Base-by-base conservation (phyloP, 2,329 filamentous ascomycete species). In the Apiospora sp. region DNA sequence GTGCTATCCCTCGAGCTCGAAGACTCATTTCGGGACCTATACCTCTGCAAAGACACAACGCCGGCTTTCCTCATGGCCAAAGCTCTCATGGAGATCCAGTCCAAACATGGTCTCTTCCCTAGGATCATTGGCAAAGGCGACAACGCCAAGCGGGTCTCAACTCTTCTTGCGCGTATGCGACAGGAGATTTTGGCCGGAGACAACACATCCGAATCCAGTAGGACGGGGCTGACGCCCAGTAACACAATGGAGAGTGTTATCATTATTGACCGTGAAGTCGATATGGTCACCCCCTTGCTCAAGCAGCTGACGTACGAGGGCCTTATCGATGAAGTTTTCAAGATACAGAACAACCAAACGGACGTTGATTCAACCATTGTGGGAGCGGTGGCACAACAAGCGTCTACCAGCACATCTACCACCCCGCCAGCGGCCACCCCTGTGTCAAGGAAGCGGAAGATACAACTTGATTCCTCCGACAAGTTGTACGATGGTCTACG, bases 281-380 rank as follows among this genome's bases (percentile, higher is more conserved):
- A 99, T 81, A 95, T 96, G 78, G 94, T 96, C 22, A 98, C 96
- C 0, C 92, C 93, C 0, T 87, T 99, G 22, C 91, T 99, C 71
- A 98, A 96, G 0, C 96, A 99, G 81, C 86, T 99, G 74, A 99
- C 96, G 1, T 99, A 99, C 79, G 96, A 99, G 83, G 96, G 96
- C 4, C 87, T 99, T 37, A 92, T 99, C 71, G 97, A 99, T 79
- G 96, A 99, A 81, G 89, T 96, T 22, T 97, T 97, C 80, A 92
- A 93, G 44, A 97, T 99, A 74, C 91, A 94, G 75, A 93, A 98
- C 79, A 98, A 97, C 79, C 95, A 97, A 80, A 92, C 94, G 49
- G 96, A 98, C 80, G 91, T 98, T 30, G 96, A 98, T 80, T 94
- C 94, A 2, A 95, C 95, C 1, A 90, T 98, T 73, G 91, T 98